phyloP scores from a whole-genome alignment of 208 protist genomes.

The Crithidia acanthocephali region DNA sequence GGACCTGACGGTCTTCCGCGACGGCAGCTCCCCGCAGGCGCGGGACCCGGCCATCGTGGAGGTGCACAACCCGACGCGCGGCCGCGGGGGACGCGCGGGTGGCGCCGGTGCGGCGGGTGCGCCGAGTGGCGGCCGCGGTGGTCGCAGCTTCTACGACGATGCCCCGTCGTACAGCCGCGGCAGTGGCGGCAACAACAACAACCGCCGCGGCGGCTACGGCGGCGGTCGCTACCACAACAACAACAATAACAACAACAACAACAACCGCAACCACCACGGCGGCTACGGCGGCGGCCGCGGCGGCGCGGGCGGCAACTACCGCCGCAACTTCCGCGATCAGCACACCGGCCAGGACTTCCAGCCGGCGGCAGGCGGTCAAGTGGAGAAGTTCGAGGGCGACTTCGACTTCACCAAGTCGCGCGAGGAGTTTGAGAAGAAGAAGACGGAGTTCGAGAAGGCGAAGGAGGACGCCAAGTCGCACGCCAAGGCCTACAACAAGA shows the following conservation, averaged over 20 bases:
- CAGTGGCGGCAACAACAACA: conserved; percentile 31
- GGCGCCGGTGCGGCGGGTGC: conserved; percentile 7
- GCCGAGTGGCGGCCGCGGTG: conserved; percentile 30
- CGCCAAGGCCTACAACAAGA: conserved; percentile 84
- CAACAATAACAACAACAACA: conserved; percentile 23
- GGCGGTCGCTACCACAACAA: conserved; percentile 33
- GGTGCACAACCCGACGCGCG: conserved; percentile 46
- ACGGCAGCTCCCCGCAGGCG: conserved; percentile 30
- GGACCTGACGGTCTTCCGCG: conserved; percentile 84
- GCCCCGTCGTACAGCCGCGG: conserved; percentile 25
- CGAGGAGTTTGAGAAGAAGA: conserved; percentile 92
- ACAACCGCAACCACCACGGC: conserved; percentile 38
- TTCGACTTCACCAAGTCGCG: conserved; percentile 89
- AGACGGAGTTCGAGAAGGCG: conserved; percentile 89
- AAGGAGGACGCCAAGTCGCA: conserved; percentile 79
- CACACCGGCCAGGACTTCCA: conserved; percentile 91
- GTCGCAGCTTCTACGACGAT: conserved; percentile 39
- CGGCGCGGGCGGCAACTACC: conserved; percentile 46
- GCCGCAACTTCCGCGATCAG: conserved; percentile 51
- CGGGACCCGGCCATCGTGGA: conserved; percentile 84
- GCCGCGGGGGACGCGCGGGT: conserved; percentile 26
- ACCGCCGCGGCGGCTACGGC: conserved; percentile 41
- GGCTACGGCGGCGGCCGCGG: conserved; percentile 45
- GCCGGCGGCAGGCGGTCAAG: conserved; percentile 50
- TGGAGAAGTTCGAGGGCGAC: conserved; percentile 89